Base-by-base conservation (phyloP, 306 rosid genomes). In the Urtica urens region DNA sequence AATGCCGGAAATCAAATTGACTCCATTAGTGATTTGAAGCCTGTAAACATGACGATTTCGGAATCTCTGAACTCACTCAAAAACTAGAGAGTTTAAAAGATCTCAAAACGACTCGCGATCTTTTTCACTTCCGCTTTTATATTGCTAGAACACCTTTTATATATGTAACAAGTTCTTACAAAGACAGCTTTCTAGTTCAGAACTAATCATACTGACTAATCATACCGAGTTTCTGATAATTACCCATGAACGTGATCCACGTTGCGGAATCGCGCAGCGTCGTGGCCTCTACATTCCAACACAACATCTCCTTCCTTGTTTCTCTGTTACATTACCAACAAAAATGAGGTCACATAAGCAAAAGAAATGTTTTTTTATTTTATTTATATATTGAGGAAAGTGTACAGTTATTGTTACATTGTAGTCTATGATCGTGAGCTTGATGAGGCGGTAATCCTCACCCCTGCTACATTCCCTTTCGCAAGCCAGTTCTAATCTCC, bases 381-480 rank as follows among this genome's bases (percentile, higher is more conserved):
- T 5, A 14, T 10, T 12, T 7, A 31, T 8, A 31, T 8, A 31
- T 2, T 31, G n/a, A 31, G 37, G 7, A 31, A 7, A 31, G 7
- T 1, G 13, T 0, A 31, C 13, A 13, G 13, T 7, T 31, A 31
- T 7, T 63, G 72, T 21, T 62, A 85, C 94, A 53, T 64, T 75
- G 87, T 74, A 90, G 68, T 90, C 84, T 58, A 79, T 81, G 68
- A 90, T 79, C 26, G 81, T 70, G 60, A 90, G 99, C 72, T 77
- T 90, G 85, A 85, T 71, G 65, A 90, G 79, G 44, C 95, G 86
- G 58, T 85, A 90, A 49, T 87, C 94, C 78, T 83, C 93, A 41
- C 96, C 94, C 85, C 93, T 78, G 81, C 96, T 87, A 82, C 87
- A 87, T 70, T 87, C 94, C 65, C 86, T 80, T 75, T 87, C 96